phyloP scores from a whole-genome alignment of 192 early-diverging fungal species.

The Backusella macrospora region DNA sequence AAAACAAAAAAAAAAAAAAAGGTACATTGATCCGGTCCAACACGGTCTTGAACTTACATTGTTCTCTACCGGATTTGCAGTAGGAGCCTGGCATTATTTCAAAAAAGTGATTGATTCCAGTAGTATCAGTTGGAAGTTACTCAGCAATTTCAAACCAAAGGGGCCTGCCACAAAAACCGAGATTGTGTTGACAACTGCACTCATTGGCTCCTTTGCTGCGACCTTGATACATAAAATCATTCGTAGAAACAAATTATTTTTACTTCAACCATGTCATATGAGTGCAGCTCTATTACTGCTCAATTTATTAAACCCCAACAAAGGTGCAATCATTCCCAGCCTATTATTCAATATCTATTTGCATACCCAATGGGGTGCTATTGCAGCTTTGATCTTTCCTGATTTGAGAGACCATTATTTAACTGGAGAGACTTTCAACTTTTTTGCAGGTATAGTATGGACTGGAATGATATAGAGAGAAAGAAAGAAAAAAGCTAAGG shows the following conservation, averaged over 20 bases:
- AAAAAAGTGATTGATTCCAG: conserved; percentile 20
- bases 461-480: too few relatives aligned
- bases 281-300: conserved; percentile 48
- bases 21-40: conserved; percentile 55
- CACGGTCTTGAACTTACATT: conserved; percentile 51
- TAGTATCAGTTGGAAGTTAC: conserved; percentile 18
- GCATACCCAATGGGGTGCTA: conserved; percentile 59
- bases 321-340: conserved; percentile 39
- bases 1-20: conserved; percentile 17
- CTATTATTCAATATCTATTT: conserved; percentile 59
- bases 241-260: conserved; percentile 43
- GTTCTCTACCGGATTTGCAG: conserved; percentile 42
- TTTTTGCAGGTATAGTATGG: conserved; percentile 46
- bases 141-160: conserved; percentile 28
- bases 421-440: conserved; percentile 54
- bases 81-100: conserved; percentile 41
- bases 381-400: conserved; percentile 51
- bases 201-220: conserved; percentile 42
- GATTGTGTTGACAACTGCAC: conserved; percentile 33
- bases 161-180: conserved; percentile 39
- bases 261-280: conserved; percentile 65
- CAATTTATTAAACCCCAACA: conserved; percentile 46
- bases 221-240: conserved; percentile 48
- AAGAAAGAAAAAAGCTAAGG: not conserved
- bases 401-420: conserved; percentile 53